Evolutionary conservation across 352 stramenopile genomes (phyloP), one percentile per base, ranked within the genome.

Genomic region (Phytophthora syringae): DNA sequence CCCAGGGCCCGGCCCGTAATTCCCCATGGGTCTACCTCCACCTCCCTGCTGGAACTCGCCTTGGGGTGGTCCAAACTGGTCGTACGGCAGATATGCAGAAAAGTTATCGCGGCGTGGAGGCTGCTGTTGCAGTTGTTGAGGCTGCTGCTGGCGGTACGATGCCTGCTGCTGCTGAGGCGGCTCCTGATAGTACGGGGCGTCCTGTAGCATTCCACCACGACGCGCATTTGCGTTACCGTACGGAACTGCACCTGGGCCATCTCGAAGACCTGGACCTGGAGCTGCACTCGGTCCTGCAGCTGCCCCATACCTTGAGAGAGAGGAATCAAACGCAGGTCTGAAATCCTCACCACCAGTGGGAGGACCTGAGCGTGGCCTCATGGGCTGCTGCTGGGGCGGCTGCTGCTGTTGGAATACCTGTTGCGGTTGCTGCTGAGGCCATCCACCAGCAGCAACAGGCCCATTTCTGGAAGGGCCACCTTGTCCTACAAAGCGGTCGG

Each of bases 401-500:
- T 67, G 56, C 54, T 75, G 61, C 30, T 65, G 72, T 21, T 53
- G 55, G 39, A 63, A 77, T 61, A 21, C 28, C 48, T 68, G 67
- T 50, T 60, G 60, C 40, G 62, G 70, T 43, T 72, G 62, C 51
- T 74, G 65, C 59, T 49, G 49, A n/a, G 54, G 42, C 57, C 64
- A 66, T n/a, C 25, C 49, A 24, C 53, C 51, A 49, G 21, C 60
- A 64, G 42, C 54, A 64, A 36, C 18, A 66, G 45, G 25, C 2
- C 49, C 52, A 40, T 45, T 62, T 78, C 66, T 72, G 75, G 70
- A 70, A 75, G 70, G 53, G 40, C 61, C 66, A 61, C 66, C 70
- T 78, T 78, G 70, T 72, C 65, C 65, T 78, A 78, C 65, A 25
- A 75, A 75, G 44, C 57, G 56, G 60, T 72, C 61, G 43, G 45